Base-by-base conservation (phyloP, 805 yeast genomes). In the Ogataea pignaliae region DNA sequence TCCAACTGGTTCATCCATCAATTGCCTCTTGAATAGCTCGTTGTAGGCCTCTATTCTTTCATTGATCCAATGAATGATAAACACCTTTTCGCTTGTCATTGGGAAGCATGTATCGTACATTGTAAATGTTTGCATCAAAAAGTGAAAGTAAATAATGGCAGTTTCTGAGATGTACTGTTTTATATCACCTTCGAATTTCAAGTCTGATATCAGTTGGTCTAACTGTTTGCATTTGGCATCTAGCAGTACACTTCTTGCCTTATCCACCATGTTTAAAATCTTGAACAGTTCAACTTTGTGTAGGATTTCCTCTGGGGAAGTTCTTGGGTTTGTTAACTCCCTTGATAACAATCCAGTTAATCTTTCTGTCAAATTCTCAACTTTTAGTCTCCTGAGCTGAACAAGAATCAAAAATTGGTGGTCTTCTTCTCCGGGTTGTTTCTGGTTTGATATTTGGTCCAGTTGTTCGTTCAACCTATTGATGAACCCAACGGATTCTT, bases 31-130 rank as follows among this genome's bases (percentile, higher is more conserved):
- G 52, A 89, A 75, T 7, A 81, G 63, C 14, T 69, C 66, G 29
- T 80, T 78, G 51, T 85, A 83, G 39, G 70, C 69, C 34, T 77
- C 75, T 29, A 86, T 76, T 59, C 82, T 84, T 11, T 73, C 73
- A 44, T 78, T 76, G 30, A 84, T 76, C 96, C 96, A 88, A 48
- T 81, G 79, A n/a, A 88, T 83, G 14, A 88, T 68, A 29, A 53
- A 55, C 2, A 55, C 41, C 34, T 57, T 60, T 10, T 54, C 54
- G 14, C 38, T 43, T n/a, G 54, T 35, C 13, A 39, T 40, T 11
- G 41, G 40, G 63, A 77, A 85, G 41, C 83, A 73, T 21, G 68
- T 62, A 40, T 72, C 71, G 65, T 75, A 87, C 30, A 76, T 68
- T 14, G 65, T 55, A 12, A 80, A 78, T 0, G 95, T 79, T 36